Base-by-base conservation (phyloP, 164 flowering plant species). In the Platanus orientalis region DNA sequence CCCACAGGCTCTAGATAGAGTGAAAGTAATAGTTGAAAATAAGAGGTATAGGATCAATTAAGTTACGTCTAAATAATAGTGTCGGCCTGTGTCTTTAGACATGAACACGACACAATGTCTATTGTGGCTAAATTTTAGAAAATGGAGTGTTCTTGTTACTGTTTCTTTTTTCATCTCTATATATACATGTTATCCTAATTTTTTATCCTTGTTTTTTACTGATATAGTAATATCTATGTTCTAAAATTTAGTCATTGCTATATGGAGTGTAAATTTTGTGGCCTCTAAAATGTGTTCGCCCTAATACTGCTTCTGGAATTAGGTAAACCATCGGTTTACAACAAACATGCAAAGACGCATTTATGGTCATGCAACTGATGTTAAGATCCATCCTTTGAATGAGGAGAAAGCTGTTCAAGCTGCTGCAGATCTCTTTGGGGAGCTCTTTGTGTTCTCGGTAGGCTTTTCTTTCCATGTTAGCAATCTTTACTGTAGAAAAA, bases 401-500 rank as follows among this genome's bases (percentile, higher is more conserved):
- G 96, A 88, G 73, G 94, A 90, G 73, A 92, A 80, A 75, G 98
- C 98, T 77, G 90, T 93, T 70, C 96, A 88, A 72, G 92, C 84
- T 72, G 96, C 97, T 62, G 84, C 75, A 4, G 96, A 90, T 66
- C 86, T 93, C 64, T 62, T 93, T 64, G 98, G 98, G 14, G 98
- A 93, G 59, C 28, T 87, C 57, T 88, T 93, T 55, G 80, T 93
- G 54, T 88, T 90, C 71, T 57, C 89, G 83, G 98, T 93, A 85
- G 12, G 25, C 20, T n/a, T 39, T 65, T 17, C 16, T 6, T 59
- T 34, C 11, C 60, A 54, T n/a, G n/a, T n/a, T n/a, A 20, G 26
- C 40, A 34, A n/a, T 16, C 49, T 45, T 45, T 45, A 12, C 49
- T 45, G 49, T 45, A 16, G 16, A 45, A 45, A 5, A 19, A 42